Evolutionary conservation across 78 protist genomes (phyloP).

Genomic region (Thecamonas trahens): DNA sequence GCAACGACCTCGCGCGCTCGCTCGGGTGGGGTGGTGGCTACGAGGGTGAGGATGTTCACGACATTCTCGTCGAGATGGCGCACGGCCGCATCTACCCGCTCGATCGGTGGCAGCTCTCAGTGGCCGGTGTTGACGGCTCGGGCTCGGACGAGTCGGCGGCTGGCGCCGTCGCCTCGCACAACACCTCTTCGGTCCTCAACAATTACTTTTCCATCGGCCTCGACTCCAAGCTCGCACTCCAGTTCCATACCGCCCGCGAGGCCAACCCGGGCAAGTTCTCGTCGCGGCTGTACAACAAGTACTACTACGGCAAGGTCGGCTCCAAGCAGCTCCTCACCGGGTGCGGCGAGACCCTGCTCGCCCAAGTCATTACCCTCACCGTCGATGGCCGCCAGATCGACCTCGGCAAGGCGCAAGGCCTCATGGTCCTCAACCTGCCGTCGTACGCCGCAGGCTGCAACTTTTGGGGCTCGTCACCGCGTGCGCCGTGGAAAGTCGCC

Average conservation of each 20-base stretch:
- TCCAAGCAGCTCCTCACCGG: conserved; percentile 28
- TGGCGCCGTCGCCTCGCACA: not conserved
- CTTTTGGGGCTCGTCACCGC: conserved; percentile 1
- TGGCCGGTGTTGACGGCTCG: conserved; percentile 2
- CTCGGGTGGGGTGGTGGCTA: conserved; percentile 80
- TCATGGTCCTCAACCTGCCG: conserved; percentile 8
- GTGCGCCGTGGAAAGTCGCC: not conserved
- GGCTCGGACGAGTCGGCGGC: not conserved
- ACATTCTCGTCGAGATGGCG: not conserved
- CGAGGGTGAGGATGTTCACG: conserved; percentile 34
- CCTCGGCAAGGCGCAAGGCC: not conserved
- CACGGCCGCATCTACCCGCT: not conserved
- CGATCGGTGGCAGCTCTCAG: not conserved
- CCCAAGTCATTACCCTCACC: not conserved
- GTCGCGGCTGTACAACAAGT: not conserved
- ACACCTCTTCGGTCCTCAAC: conserved; percentile 18
- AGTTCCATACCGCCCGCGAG: conserved; percentile 42
- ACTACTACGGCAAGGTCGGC: conserved; percentile 43
- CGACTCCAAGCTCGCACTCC: conserved; percentile 60
- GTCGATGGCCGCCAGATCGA: conserved; percentile 1
- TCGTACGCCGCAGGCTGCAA: conserved; percentile 21
- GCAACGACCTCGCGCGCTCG: conserved; percentile 83
- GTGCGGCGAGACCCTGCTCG: not conserved
- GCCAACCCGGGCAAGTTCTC: conserved; percentile 8
- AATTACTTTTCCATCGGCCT: conserved; percentile 73